Conservation (phyloP, 805 yeast genomes). For the Monosporozyma servazzii region DNA sequence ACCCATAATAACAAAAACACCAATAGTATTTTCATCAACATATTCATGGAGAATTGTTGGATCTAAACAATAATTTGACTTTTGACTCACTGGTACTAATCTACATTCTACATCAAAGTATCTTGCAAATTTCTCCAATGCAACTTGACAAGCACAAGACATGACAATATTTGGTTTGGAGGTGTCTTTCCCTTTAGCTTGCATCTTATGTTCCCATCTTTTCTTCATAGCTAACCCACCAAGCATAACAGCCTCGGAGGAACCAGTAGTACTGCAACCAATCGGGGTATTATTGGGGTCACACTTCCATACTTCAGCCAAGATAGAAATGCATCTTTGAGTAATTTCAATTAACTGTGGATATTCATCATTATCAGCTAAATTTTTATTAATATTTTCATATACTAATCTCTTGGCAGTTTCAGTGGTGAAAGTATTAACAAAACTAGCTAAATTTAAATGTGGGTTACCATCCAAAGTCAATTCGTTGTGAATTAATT, state of each 20-base stretch:
- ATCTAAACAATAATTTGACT: constrained; percentile 59
- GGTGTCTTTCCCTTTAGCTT: constrained; percentile 47
- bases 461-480: constrained; percentile 77
- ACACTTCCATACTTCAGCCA: constrained; percentile 77
- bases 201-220: constrained; percentile 67
- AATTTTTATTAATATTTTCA: constrained; percentile 74
- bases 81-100: constrained; percentile 53
- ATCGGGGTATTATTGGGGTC: constrained; percentile 41
- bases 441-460: constrained; percentile 82
- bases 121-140: constrained; percentile 86
- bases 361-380: constrained; percentile 91
- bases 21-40: constrained; percentile 87
- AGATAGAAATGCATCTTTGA: constrained; percentile 70
- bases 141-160: constrained; percentile 93
- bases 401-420: constrained; percentile 43
- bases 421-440: constrained; percentile 61
- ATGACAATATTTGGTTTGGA: constrained; percentile 75
- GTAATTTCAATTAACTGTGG: constrained; percentile 77
- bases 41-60: constrained; percentile 46
- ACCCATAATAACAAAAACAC: constrained; percentile 79
- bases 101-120: constrained; percentile 88
- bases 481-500: constrained; percentile 62
- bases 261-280: constrained; percentile 91
- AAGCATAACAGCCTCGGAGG: constrained; percentile 87
- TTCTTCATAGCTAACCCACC: constrained; percentile 92